Percentiles rank a stretch among this genome's conserved stretches.
phyloP scores from a whole-genome alignment of 306 rosid genomes.

The Lupinus albus region DNA sequence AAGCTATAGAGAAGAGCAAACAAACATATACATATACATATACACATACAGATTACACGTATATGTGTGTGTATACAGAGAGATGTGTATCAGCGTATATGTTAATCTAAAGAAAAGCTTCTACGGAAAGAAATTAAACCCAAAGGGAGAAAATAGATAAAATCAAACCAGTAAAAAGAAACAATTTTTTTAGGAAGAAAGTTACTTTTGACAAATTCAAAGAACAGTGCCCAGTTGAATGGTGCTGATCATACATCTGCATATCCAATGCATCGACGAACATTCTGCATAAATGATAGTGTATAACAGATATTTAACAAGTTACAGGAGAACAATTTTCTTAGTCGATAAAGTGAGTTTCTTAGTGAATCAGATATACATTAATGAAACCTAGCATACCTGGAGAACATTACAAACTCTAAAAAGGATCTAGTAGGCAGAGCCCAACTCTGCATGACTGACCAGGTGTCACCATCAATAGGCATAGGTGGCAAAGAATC shows the following conservation, averaged over 20 bases:
- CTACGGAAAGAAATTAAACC: too few relatives aligned
- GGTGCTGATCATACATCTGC: conserved; percentile 76
- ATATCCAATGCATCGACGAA: conserved; percentile 86
- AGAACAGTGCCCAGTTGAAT: conserved; percentile 70
- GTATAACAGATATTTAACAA: conserved; percentile 30
- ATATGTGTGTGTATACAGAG: too few relatives aligned
- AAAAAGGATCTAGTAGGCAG: conserved; percentile 88
- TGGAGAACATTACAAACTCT: conserved; percentile 96
- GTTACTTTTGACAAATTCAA: conserved; percentile 82
- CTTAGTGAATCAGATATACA: conserved; percentile 19
- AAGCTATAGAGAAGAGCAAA: too few relatives aligned
- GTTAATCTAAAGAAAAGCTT: too few relatives aligned
- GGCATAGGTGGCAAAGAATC: conserved; percentile 87
- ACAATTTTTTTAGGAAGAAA: conserved; percentile 22
- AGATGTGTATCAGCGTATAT: too few relatives aligned
- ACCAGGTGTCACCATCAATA: conserved; percentile 78
- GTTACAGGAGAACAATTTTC: conserved; percentile 4
- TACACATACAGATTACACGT: too few relatives aligned
- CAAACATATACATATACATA: too few relatives aligned
- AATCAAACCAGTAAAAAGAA: conserved; percentile 27
- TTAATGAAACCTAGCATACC: conserved; percentile 50
- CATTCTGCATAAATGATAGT: conserved; percentile 64
- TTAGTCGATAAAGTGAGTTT: conserved; percentile 14
- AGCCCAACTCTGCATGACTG: conserved; percentile 89
- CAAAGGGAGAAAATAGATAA: not conserved